phyloP scores from a whole-genome alignment of 352 stramenopile genomes.

The Globisporangium irregulare region DNA sequence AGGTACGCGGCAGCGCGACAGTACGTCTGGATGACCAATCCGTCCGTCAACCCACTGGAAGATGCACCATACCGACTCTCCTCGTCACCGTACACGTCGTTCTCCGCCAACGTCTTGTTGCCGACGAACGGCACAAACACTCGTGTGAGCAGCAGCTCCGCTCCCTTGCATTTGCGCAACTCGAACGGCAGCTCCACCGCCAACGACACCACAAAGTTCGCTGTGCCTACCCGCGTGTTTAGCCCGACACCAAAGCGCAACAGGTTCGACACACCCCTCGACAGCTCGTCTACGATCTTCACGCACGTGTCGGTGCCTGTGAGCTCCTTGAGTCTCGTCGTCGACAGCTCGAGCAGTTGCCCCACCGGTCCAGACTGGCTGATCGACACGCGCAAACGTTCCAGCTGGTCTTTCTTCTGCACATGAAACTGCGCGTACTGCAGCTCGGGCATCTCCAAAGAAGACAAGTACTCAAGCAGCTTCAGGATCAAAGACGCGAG shows the following conservation, averaged over 20 bases:
- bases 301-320: slow-evolving; percentile 35
- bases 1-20: slow-evolving; percentile 73
- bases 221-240: slow-evolving; percentile 75
- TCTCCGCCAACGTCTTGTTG: slow-evolving; percentile 56
- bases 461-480: slow-evolving; percentile 78
- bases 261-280: slow-evolving; percentile 44
- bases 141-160: slow-evolving; percentile 47
- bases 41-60: slow-evolving; percentile 37
- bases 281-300: slow-evolving; percentile 48
- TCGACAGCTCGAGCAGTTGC: slow-evolving; percentile 63
- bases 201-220: slow-evolving; percentile 74
- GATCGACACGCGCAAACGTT: slow-evolving; percentile 72
- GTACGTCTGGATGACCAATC: slow-evolving; percentile 70
- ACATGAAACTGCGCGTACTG: slow-evolving; percentile 87
- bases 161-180: slow-evolving; percentile 60
- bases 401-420: slow-evolving; percentile 79
- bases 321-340: slow-evolving; percentile 54
- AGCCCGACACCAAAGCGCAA: slow-evolving; percentile 78
- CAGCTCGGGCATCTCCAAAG: slow-evolving; percentile 75
- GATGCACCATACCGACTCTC: slow-evolving; percentile 42
- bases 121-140: slow-evolving; percentile 63
- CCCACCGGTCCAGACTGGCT: slow-evolving; percentile 74
- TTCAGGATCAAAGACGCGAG: slow-evolving; percentile 60
- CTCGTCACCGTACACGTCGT: slow-evolving; percentile 70
- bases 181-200: slow-evolving; percentile 67